Conservation (phyloP, 2,329 filamentous ascomycete genomes). For the Juglanconis juglandina region DNA sequence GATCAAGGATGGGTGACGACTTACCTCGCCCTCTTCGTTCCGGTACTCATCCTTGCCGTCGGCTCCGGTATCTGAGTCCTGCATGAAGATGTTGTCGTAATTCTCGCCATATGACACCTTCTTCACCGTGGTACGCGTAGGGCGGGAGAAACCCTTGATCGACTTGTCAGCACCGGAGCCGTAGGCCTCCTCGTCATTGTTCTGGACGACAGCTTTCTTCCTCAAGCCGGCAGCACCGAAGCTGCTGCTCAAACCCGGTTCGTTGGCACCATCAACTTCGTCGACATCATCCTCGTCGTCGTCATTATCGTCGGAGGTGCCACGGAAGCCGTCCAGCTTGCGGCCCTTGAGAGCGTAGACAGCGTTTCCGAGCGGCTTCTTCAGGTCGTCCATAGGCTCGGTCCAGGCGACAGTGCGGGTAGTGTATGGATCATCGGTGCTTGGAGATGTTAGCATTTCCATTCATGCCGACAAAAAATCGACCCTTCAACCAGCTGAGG, state of each 20-base stretch:
- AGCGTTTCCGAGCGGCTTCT: conserved; percentile 29
- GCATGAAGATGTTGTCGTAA: background rate
- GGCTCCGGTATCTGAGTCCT: background rate
- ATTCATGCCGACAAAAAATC: background rate
- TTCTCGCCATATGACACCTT: background rate
- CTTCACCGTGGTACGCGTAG: background rate
- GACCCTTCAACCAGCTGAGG: background rate
- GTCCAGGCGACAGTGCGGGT: conserved; percentile 30
- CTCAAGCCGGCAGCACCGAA: no score
- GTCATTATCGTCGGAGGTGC: background rate
- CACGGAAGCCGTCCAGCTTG: background rate
- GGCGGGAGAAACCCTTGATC: background rate
- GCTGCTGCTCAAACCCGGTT: background rate
- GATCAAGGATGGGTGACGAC: background rate
- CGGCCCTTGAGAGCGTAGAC: background rate
- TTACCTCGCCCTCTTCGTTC: background rate
- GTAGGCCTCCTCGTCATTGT: no score
- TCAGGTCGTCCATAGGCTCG: conserved; percentile 31
- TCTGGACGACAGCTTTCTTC: no score
- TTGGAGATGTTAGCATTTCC: background rate
- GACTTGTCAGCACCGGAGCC: no score
- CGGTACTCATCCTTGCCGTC: no score
- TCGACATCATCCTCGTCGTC: background rate
- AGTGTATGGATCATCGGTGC: conserved; percentile 22
- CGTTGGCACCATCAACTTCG: background rate